Conservation (phyloP, 805 yeast genomes). For the Saccharomycopsis javanensis region DNA sequence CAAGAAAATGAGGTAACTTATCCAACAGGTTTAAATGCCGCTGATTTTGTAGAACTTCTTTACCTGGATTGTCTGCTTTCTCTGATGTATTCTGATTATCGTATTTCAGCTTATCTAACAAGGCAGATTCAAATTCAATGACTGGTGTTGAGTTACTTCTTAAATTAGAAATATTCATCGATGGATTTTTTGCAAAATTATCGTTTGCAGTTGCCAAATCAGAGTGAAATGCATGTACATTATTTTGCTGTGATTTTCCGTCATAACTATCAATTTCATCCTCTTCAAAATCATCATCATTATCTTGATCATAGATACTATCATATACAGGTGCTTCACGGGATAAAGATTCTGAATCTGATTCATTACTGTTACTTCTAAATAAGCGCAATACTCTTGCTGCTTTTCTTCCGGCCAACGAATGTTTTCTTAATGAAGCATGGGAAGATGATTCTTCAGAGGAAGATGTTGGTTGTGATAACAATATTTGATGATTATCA, state of each 20-base stretch:
- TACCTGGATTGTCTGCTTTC: background rate
- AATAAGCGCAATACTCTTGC: conserved; percentile 49
- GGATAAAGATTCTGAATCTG: background rate
- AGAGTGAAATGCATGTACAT: background rate
- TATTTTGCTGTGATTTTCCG: background rate
- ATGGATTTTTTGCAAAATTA: background rate
- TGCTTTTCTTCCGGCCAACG: conserved; percentile 26
- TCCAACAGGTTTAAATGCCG: background rate
- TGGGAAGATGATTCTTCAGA: background rate
- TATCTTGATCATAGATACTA: background rate
- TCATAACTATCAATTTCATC: background rate
- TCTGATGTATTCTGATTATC: background rate
- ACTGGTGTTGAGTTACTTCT: background rate
- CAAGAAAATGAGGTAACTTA: background rate
- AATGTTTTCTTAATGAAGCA: background rate
- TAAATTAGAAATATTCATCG: background rate
- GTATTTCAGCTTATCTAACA: background rate
- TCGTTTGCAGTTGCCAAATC: background rate
- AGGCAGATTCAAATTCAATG: background rate
- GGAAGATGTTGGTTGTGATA: background rate
- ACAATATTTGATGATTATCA: background rate
- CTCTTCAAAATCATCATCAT: background rate
- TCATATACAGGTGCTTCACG: background rate
- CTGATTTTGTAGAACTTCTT: background rate
- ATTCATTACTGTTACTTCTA: conserved; percentile 27